phyloP scores from a whole-genome alignment of 2,329 filamentous ascomycete genomes.

The Colletotrichum navitas region DNA sequence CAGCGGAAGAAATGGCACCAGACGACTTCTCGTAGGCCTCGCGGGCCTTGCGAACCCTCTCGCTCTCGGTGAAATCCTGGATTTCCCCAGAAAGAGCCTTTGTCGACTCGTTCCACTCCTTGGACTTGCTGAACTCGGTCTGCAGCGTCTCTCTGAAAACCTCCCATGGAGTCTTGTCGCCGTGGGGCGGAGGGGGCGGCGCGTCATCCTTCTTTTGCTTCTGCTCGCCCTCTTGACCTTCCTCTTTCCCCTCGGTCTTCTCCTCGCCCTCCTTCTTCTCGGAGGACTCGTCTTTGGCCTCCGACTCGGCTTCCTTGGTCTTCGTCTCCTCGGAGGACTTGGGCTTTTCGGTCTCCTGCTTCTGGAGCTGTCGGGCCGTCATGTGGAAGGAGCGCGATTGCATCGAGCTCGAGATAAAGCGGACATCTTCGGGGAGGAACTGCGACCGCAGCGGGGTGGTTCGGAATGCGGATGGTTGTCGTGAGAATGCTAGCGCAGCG shows the following conservation, averaged over 20 bases:
- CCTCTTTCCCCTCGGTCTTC: slow-evolving; percentile 58
- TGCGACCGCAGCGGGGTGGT: slow-evolving; percentile 59
- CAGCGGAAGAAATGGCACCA: slow-evolving; percentile 83
- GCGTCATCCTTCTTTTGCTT: slow-evolving; percentile 74
- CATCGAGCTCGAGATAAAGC: slow-evolving; percentile 52
- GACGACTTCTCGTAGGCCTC: slow-evolving; percentile 90
- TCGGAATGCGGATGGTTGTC: slow-evolving; percentile 48
- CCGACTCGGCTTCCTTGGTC: slow-evolving; percentile 51
- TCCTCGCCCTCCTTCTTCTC: slow-evolving; percentile 56
- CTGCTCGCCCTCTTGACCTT: slow-evolving; percentile 59
- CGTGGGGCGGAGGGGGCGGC: slow-evolving; percentile 93
- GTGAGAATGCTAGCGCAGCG: slow-evolving; percentile 47
- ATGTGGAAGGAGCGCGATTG: slow-evolving; percentile 56
- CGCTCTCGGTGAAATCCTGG: slow-evolving; percentile 92
- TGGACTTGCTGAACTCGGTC: slow-evolving; percentile 93
- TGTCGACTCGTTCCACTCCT: slow-evolving; percentile 99
- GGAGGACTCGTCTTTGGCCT: slow-evolving; percentile 46
- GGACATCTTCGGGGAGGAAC: slow-evolving; percentile 58
- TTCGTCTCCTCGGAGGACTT: slow-evolving; percentile 50
- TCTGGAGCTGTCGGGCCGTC: slow-evolving; percentile 46
- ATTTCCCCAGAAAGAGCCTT: slow-evolving; percentile 92
- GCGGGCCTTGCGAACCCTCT: slow-evolving; percentile 86
- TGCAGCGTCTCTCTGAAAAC: slow-evolving; percentile 98
- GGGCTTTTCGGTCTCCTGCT: slow-evolving; percentile 50
- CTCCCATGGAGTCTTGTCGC: slow-evolving; percentile 98